Evolutionary conservation across 805 yeast genomes (phyloP).

Genomic region (Zygoascus ofunaensis): DNA sequence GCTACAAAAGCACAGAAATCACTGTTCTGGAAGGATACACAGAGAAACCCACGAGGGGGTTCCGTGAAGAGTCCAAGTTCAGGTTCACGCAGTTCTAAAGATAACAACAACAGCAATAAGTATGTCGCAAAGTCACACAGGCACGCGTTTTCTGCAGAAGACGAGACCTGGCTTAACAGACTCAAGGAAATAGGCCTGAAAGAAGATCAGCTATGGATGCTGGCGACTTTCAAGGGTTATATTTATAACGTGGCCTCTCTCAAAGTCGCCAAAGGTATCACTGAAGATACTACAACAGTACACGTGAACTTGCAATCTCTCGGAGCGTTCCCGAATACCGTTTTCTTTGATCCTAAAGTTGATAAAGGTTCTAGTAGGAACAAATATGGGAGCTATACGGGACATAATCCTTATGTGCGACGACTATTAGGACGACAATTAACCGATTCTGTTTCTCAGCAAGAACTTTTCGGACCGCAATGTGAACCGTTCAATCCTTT

Average conservation of each 20-base stretch:
- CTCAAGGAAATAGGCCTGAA: constrained; percentile 64
- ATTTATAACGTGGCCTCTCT: constrained; percentile 34
- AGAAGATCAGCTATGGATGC: constrained; percentile 74
- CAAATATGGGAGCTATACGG: constrained; percentile 44
- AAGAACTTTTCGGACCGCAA: constrained; percentile 56
- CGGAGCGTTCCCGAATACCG: constrained; percentile 14
- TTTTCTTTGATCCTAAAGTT: constrained; percentile 12
- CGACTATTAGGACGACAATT: constrained; percentile 45
- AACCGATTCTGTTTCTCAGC: constrained; percentile 49
- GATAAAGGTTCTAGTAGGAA: neutral
- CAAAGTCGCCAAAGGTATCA: neutral
- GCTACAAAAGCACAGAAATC: constrained; percentile 54
- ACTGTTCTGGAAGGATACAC: constrained; percentile 57
- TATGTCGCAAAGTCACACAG: neutral
- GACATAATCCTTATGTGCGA: constrained; percentile 54
- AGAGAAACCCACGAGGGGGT: neutral
- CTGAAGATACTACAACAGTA: neutral
- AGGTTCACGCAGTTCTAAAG: neutral
- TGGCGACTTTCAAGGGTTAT: constrained; percentile 61
- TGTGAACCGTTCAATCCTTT: constrained; percentile 2
- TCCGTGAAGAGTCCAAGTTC: too few relatives aligned
- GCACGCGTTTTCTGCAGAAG: constrained; percentile 22
- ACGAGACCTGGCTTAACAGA: constrained; percentile 50
- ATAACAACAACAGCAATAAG: neutral
- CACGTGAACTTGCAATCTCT: constrained; percentile 9